Base-by-base conservation (phyloP, 2,329 filamentous ascomycete genomes). In the Corinectria fuckeliana region DNA sequence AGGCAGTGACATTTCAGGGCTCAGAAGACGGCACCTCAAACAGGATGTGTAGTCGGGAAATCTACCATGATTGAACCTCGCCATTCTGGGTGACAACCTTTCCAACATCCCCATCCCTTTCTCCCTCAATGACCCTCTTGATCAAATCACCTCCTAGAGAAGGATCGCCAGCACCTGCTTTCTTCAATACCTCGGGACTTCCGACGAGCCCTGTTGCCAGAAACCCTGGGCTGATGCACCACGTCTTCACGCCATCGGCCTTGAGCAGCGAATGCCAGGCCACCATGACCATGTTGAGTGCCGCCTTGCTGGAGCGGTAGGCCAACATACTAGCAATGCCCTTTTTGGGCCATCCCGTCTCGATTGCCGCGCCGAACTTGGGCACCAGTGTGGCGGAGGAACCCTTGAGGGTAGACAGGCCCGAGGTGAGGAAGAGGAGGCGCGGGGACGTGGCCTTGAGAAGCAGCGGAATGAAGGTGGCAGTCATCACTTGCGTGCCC, bases 341-440 rank as follows among this genome's bases (percentile, higher is more conserved):
- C 4, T 30, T 50, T 39, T 54, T 57, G 39, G 47, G 54, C 54
- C 54, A 57, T 2, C 54, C 47, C 3, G 20, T 9, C 3, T 41
- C 30, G 1, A 18, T 10, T 4, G 30, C 10, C 3, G 21, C 14
- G 1, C 8, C 5, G 1, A 48, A 4, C 23, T 26, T 38, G 18
- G 54, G 47, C 10, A 32, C 14, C 5, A 51, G 26, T 3, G 8
- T 18, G 21, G 16, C 26, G 23, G 23, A 57, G 21, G 30, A 21
- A 14, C 54, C 54, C 6, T 45, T 23, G 2, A 57, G 47, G 0
- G 54, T 57, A 9, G 54, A 57, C 3, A 47, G 38, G 16, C 47
- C 80, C 1, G 71, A 74, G 5, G 80, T 80, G 44, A 85, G 67
- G 71, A 85, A 85, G 39, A 84, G 56, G 50, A 85, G 64, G 3